These are phyloP conservation scores for Coniosporium apollinis DNA, from an alignment of 495 filamentous ascomycete genomes.

Conservation along the genomic window DNA sequence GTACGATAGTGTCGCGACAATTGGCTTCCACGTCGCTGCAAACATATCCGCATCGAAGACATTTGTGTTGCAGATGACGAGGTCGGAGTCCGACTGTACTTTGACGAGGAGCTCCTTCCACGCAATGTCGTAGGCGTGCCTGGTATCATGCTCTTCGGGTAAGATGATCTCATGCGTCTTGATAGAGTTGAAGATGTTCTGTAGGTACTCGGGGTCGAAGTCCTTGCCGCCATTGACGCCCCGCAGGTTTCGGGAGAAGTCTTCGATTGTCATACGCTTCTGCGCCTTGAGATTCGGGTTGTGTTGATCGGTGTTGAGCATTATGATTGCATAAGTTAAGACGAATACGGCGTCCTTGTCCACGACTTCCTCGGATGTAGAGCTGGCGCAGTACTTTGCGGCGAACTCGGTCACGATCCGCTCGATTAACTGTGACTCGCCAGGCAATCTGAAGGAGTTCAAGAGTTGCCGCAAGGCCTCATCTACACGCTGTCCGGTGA, in stretches of 20 bases:
- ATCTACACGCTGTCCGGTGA: constrained; percentile 68
- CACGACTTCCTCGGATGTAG: constrained; percentile 55
- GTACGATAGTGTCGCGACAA: constrained; percentile 87
- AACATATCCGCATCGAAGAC: constrained; percentile 97
- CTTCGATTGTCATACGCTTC: constrained; percentile 62
- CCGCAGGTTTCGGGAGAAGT: constrained; percentile 76
- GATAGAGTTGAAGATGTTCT: constrained; percentile 82
- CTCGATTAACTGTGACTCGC: constrained; percentile 85
- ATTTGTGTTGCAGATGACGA: constrained; percentile 77
- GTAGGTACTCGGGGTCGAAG: constrained; percentile 71
- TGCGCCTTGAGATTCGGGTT: constrained; percentile 74
- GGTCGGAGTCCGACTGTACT: constrained; percentile 52
- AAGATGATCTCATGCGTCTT: constrained; percentile 88
- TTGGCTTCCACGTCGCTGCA: constrained; percentile 83
- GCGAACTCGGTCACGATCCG: constrained; percentile 76
- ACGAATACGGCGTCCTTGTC: constrained; percentile 83
- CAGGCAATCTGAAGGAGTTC: constrained; percentile 84
- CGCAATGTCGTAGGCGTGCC: constrained; percentile 87
- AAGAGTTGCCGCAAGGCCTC: constrained; percentile 78
- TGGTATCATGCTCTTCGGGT: constrained; percentile 92
- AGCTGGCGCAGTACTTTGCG: constrained; percentile 66
- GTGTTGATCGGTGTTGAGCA: constrained; percentile 94
- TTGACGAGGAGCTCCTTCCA: constrained; percentile 92
- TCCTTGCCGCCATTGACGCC: constrained; percentile 76
- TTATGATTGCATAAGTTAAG: constrained; percentile 86